Evolutionary conservation across 441 rosid species (phyloP).

Genomic region (Breynia disticha): DNA sequence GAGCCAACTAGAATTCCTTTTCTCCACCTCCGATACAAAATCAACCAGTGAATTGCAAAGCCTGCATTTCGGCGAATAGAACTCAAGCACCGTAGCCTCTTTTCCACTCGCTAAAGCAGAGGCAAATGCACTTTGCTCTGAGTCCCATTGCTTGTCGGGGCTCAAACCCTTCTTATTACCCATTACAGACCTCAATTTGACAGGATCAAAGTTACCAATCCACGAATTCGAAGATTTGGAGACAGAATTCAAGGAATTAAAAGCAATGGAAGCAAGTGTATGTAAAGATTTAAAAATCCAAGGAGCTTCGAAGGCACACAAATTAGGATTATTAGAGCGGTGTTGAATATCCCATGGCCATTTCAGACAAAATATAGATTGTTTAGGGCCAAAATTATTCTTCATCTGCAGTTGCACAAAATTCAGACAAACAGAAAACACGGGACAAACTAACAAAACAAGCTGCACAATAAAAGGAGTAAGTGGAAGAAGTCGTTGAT

Average conservation of each 20-base stretch:
- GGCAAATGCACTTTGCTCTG: slow-evolving; percentile 82
- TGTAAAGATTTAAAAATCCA: slow-evolving; percentile 76
- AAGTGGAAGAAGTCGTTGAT: too few relatives aligned
- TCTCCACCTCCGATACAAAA: slow-evolving; percentile 62
- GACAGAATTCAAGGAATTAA: slow-evolving; percentile 39
- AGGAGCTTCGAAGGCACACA: slow-evolving; percentile 51
- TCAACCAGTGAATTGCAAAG: slow-evolving; percentile 65
- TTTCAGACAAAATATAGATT: slow-evolving; percentile 55
- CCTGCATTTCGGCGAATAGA: slow-evolving; percentile 84
- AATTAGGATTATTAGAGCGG: slow-evolving; percentile 23
- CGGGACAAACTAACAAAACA: too few relatives aligned
- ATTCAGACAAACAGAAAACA: too few relatives aligned
- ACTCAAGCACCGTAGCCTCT: slow-evolving; percentile 69
- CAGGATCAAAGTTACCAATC: slow-evolving; percentile 20
- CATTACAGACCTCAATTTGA: slow-evolving; percentile 13
- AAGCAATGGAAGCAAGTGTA: slow-evolving; percentile 49
- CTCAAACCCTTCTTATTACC: slow-evolving; percentile 27
- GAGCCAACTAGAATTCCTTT: slow-evolving; percentile 70
- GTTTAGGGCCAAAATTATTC: slow-evolving; percentile 27
- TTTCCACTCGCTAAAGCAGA: slow-evolving; percentile 67
- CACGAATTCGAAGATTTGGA: slow-evolving; percentile 28
- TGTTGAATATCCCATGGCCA: slow-evolving; percentile 69
- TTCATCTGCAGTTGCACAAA: slow-evolving; percentile 1
- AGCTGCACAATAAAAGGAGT: too few relatives aligned
- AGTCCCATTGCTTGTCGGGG: slow-evolving; percentile 67